Conservation (phyloP, 768 basidiomycete species). For the Lactifluus echinatus region DNA sequence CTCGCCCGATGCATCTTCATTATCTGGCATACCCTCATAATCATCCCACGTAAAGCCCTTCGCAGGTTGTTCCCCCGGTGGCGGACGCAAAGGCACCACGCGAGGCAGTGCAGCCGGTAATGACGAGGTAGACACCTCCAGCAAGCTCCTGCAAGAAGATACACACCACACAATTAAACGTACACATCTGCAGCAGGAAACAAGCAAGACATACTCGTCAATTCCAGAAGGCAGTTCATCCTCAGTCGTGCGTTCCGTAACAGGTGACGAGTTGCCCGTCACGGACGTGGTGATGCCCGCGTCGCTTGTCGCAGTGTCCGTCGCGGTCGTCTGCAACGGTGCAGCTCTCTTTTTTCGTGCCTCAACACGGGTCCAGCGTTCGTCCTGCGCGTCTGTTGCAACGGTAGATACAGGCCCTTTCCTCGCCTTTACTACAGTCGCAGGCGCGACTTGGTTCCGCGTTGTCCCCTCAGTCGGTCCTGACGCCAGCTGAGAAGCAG, state of each 20-base stretch:
- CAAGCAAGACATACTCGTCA: slow-evolving; percentile 48
- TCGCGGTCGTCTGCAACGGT: slow-evolving; percentile 16
- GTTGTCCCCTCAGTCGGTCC: neutral
- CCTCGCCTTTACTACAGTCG: slow-evolving; percentile 22
- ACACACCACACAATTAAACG: slow-evolving; percentile 1
- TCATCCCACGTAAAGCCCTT: slow-evolving; percentile 68
- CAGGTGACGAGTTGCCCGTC: slow-evolving; percentile 35
- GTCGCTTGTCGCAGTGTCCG: slow-evolving; percentile 38
- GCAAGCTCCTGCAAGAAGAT: slow-evolving; percentile 36
- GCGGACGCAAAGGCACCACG: slow-evolving; percentile 60
- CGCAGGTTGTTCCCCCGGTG: slow-evolving; percentile 48
- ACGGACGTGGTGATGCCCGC: slow-evolving; percentile 40
- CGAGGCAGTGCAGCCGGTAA: slow-evolving; percentile 35
- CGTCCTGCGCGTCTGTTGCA: slow-evolving; percentile 39
- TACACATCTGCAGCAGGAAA: neutral
- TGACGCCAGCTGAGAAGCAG: neutral
- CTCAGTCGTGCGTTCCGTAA: slow-evolving; percentile 29
- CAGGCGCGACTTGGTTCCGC: neutral
- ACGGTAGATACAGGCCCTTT: slow-evolving; percentile 24
- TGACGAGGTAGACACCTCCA: slow-evolving; percentile 46
- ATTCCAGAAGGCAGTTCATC: slow-evolving; percentile 49
- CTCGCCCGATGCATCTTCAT: slow-evolving; percentile 48
- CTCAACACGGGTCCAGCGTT: slow-evolving; percentile 68
- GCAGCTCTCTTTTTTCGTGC: slow-evolving; percentile 29
- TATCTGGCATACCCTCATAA: slow-evolving; percentile 63